These are phyloP conservation scores for Phalaenopsis equestris DNA, from an alignment of 106 monocot genomes.

Conservation along the genomic window DNA sequence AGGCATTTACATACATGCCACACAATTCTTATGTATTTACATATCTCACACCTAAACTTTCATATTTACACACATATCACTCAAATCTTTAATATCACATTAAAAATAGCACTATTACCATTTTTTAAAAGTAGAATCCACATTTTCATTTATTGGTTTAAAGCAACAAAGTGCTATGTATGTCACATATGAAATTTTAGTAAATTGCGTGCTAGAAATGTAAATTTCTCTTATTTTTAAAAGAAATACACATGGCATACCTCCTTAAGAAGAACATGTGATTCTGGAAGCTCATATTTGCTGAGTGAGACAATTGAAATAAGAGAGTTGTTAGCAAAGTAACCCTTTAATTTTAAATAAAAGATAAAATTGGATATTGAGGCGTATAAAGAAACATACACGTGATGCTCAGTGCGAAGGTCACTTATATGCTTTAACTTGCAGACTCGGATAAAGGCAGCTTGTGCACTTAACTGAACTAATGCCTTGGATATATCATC, in stretches of 20 bases:
- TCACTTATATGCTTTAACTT: constrained; percentile 19
- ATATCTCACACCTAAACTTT: too few relatives aligned
- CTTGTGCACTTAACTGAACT: constrained; percentile 7
- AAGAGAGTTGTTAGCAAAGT: background rate
- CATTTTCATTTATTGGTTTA: too few relatives aligned
- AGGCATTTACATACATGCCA: too few relatives aligned
- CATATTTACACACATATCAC: too few relatives aligned
- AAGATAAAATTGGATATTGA: background rate
- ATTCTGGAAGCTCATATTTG: constrained; percentile 12
- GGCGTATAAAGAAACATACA: constrained; percentile 8
- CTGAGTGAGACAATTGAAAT: background rate
- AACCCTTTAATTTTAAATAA: background rate
- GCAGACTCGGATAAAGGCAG: constrained; percentile 9
- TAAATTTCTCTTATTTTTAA: background rate
- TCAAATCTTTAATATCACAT: too few relatives aligned
- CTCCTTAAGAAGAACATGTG: constrained; percentile 8
- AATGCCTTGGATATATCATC: constrained; percentile 18
- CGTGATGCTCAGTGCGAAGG: constrained; percentile 18
- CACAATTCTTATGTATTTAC: too few relatives aligned
- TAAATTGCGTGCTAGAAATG: too few relatives aligned
- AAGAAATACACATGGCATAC: background rate
- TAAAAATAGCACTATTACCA: too few relatives aligned
- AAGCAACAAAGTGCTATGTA: too few relatives aligned
- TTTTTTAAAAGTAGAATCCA: too few relatives aligned
- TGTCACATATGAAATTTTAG: too few relatives aligned